phyloP scores from a whole-genome alignment of 2,329 filamentous ascomycete species.

The Cercospora berteroae region DNA sequence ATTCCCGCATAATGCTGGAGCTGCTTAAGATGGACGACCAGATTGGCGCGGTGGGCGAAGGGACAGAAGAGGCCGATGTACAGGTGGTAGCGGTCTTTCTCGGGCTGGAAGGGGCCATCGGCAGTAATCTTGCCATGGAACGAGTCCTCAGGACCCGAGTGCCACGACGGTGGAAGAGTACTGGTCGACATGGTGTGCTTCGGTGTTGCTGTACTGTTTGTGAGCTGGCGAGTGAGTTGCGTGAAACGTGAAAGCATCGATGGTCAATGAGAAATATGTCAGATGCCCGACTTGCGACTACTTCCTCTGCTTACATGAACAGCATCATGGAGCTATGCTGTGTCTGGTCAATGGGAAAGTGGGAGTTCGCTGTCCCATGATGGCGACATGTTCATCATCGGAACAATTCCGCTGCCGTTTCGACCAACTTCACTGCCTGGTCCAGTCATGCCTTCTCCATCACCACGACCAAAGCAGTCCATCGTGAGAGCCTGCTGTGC shows the following conservation, averaged over 20 bases:
- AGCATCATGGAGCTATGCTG: neutral
- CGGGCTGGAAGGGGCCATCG: slow-evolving; percentile 50
- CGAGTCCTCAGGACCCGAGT: slow-evolving; percentile 41
- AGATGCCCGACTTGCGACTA: neutral
- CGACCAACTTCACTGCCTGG: neutral
- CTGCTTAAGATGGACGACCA: slow-evolving; percentile 59
- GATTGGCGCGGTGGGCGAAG: slow-evolving; percentile 61
- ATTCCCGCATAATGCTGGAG: slow-evolving; percentile 52
- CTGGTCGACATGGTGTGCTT: neutral
- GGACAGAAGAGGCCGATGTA: slow-evolving; percentile 64
- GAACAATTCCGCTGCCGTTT: neutral
- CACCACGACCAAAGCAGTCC: neutral
- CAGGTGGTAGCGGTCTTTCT: slow-evolving; percentile 55
- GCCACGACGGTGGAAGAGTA: slow-evolving; percentile 24
- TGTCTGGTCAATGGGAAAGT: neutral
- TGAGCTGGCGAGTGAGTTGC: slow-evolving; percentile 7
- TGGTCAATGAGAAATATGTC: neutral
- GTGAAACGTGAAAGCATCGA: slow-evolving; percentile 12
- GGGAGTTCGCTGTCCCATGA: neutral
- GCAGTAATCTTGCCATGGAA: slow-evolving; percentile 54
- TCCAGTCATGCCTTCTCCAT: neutral
- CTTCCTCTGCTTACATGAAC: neutral
- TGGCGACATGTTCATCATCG: neutral
- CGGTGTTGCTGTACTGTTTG: neutral
- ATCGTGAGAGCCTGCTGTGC: neutral